Conservation (phyloP, 2,329 filamentous ascomycete genomes). For the Colletotrichum sp. region DNA sequence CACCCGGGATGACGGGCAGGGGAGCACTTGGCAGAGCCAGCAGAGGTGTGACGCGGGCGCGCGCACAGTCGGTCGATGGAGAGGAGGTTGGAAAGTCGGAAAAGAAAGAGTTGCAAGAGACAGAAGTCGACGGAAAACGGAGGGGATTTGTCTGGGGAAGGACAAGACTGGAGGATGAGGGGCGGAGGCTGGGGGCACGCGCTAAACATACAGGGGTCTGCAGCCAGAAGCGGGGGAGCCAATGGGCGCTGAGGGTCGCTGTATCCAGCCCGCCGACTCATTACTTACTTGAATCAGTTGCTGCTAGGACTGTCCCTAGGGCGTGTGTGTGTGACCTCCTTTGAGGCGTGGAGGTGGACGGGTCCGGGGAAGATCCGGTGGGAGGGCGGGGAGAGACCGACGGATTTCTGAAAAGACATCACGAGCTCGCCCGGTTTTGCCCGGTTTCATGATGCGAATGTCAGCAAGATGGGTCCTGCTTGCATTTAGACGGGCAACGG, state of each 20-base stretch:
- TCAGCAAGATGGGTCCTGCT: not conserved
- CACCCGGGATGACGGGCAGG: not conserved
- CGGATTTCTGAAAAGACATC: not conserved
- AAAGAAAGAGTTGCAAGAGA: slow-evolving; percentile 6
- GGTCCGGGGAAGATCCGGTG: not conserved
- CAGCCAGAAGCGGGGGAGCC: not conserved
- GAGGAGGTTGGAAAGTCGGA: slow-evolving; percentile 4
- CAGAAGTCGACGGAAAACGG: slow-evolving; percentile 13
- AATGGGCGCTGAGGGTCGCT: not conserved
- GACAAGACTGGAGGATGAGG: not conserved
- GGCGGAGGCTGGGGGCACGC: not conserved
- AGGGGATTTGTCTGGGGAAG: slow-evolving; percentile 13
- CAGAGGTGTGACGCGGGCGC: not conserved
- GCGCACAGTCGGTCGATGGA: not conserved
- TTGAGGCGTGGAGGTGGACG: not conserved
- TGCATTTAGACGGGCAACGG: not conserved
- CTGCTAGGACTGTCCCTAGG: not conserved
- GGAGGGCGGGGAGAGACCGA: not conserved
- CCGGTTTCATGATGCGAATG: not conserved
- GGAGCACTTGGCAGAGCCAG: not conserved
- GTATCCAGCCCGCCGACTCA: not conserved
- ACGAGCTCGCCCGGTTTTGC: not conserved
- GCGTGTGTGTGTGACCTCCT: not conserved
- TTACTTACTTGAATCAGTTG: not conserved
- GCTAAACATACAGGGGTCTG: not conserved